Base-by-base conservation (phyloP, 805 yeast genomes). In the Kluyveromyces wickerhamii region DNA sequence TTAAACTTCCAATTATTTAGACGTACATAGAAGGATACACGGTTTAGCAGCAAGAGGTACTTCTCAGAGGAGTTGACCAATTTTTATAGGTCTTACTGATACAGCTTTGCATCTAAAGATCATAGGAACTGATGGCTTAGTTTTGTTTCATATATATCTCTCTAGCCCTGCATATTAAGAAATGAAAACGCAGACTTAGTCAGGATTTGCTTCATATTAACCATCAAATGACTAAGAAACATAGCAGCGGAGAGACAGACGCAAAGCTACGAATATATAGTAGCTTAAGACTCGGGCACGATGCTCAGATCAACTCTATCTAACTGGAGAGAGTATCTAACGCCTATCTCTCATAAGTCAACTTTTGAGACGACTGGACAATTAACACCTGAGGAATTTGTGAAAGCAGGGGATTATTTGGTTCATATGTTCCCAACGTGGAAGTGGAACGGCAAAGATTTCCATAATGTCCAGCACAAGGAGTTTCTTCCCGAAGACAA, bases 381-480 rank as follows among this genome's bases (percentile, higher is more conserved):
- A 55, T 79, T 92, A 34, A 84, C 95, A 1, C 98, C 98, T 1
- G 95, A 85, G 35, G 98, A 92, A 57, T 92, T 92, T 61, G 89
- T 87, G 7, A 67, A 66, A 36, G 96, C 98, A 3, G 98, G 98
- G 15, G 96, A 92, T 57, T 92, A 86, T 58, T 63, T 92, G 38
- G 88, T 79, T 21, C 79, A 77, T 59, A 84, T 81, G 66, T 92
- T 92, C 56, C 97, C 98, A 2, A 92, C 97, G 1, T 92, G 98
- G 98, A 76, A 77, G 42, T 92, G 98, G 98, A 72, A 80, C 11
- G 59, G 65, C 10, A 63, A 69, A 7, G 71, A 67, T 44, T 62
- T 54, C 31, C 72, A 78, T 43, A 41, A 39, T 26, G 32, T 52
- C 5, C 45, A 44, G 21, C 34, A 41, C 21, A 49, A 57, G 30